Evolutionary conservation across 2,329 filamentous ascomycete species (phyloP), one percentile per base, ranked within the genome.

Genomic region (Nemania sp.): DNA sequence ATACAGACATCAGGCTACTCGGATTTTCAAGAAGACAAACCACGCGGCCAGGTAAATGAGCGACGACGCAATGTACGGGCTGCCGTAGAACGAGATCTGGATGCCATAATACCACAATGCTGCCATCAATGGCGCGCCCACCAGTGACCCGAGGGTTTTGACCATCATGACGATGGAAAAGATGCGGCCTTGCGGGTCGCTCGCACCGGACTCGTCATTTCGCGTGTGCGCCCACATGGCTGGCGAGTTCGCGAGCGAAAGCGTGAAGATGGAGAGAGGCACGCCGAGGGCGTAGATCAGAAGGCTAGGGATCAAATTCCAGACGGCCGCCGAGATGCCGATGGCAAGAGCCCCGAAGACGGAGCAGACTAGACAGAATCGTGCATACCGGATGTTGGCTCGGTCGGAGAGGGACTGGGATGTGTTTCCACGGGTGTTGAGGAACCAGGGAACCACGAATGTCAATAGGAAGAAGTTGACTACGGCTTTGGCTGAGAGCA

Each of bases 151-250:
- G 0, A 75, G 65, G 0, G 77, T 78, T 64, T 77, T 77, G 2
- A 77, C 70, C 60, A 80, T 68, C 76, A 80, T 80, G 12, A 78
- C 76, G n/a, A 80, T 72, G 2, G 77, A 76, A 52, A 79, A 79
- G 2, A 79, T 67, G 24, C 76, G 75, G 4, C 68, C 70, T 23
- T 77, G 73, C 0, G 69, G 61, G 12, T 72, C 68, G 0, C 55
- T 50, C 6, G 52, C 44, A 34, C 51, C 49, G 33, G 30, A 15
- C 40, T 11, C 60, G 49, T 14, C 57, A 22, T 59, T 54, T 6
- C 46, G 41, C 11, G 61, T 41, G 28, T 53, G 58, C 8, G 63
- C 60, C n/a, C 65, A 68, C 14, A 79, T 66, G 2, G 68, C 66
- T 0, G 73, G 71, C 6, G 77, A 78, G 45, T 77, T 77, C 22